Base-by-base conservation (phyloP, 768 basidiomycete genomes). In the Agaricus blazei region DNA sequence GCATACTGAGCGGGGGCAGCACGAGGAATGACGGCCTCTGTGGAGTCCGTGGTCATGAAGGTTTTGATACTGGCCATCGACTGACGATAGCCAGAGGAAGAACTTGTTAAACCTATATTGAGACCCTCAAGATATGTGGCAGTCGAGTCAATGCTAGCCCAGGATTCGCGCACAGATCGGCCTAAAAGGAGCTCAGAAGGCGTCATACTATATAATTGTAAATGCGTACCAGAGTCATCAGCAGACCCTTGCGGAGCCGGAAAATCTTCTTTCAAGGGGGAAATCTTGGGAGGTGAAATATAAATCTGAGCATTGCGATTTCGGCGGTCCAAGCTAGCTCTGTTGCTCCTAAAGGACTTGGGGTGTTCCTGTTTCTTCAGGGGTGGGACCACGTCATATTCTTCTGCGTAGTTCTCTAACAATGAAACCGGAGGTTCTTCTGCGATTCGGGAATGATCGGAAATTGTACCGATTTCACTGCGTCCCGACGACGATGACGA, bases 21-120 rank as follows among this genome's bases (percentile, higher is more conserved):
- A 42, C 70, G 74, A 8, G 80, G 78, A 53, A 84, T 71, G 47
- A 86, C 69, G 9, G 80, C 84, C 28, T 87, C 82, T 1, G 78
- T 77, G 3, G 85, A 85, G 40, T 72, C 68, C 34, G 77, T 78
- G 0, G 84, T 82, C 71, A 80, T 72, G 56, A 83, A 67, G 0
- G 84, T 83, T 27, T 77, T 76, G 48, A 85, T 67, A 59, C 82
- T 85, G 45, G 73, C 75, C 49, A 78, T 69, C 4, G 84, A 85
- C 28, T 63, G 63, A 26, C 76, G 74, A 48, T 68, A 57, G 57
- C 75, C 69, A 54, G 69, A 66, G 57, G 68, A 62, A 57, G 74
- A 58, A 45, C 64, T 54, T 3, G 75, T 72, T 14, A 77, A 60
- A 7, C 61, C 60, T 12, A 78, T 53, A 26, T 69, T 62, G 9